Evolutionary conservation across 805 yeast species (phyloP).

Genomic region (Candida adriatica): DNA sequence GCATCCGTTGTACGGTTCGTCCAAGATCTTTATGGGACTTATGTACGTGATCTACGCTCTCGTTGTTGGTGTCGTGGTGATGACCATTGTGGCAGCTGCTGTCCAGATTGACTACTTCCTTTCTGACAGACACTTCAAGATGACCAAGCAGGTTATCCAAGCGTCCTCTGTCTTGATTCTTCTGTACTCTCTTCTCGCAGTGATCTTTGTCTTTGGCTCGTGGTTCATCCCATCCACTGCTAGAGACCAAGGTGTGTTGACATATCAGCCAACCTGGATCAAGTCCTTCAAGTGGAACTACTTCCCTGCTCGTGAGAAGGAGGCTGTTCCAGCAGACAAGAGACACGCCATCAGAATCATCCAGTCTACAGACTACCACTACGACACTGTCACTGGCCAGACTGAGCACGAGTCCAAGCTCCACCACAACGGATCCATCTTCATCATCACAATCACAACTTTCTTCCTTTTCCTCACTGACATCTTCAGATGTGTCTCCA

Average conservation of each 20-base stretch:
- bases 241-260: conserved; percentile 43
- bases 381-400: conserved; percentile 24
- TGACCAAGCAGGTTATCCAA: conserved; percentile 49
- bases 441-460: conserved; percentile 38
- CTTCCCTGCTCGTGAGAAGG: too few species aligned
- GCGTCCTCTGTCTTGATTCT: conserved; percentile 43
- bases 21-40: conserved; percentile 37
- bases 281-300: conserved; percentile 54
- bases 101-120: conserved; percentile 54
- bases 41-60: conserved; percentile 47
- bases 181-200: conserved; percentile 50
- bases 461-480: conserved; percentile 44
- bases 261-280: conserved; percentile 74
- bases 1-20: conserved; percentile 63
- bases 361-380: conserved; percentile 44
- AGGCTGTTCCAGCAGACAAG: conserved; percentile 33
- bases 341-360: conserved; percentile 49
- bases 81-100: conserved; percentile 60
- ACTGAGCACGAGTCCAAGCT: conserved; percentile 22
- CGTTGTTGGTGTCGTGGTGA: conserved; percentile 49
- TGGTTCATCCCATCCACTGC: conserved; percentile 49
- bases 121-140: conserved; percentile 34
- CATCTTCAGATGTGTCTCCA: conserved; percentile 41
- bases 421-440: conserved; percentile 44
- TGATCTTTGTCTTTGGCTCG: conserved; percentile 43